phyloP scores from a whole-genome alignment of 106 monocot species.

The Hemerocallis citrina region DNA sequence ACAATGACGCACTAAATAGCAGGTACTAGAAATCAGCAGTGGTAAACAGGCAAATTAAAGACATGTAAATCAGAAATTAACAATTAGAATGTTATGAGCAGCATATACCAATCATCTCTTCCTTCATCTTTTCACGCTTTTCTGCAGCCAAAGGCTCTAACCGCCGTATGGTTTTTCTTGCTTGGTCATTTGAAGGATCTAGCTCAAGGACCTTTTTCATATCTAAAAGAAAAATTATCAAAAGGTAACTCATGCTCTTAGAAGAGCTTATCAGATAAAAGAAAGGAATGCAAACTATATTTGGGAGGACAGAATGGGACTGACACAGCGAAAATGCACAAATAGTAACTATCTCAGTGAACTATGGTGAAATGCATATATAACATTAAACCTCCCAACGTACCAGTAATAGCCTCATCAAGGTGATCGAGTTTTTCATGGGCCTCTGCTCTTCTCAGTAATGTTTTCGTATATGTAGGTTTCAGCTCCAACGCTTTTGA shows the following conservation, averaged over 20 bases:
- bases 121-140: constrained; percentile 96
- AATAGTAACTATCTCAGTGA: neutral
- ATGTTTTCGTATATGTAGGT: constrained; percentile 67
- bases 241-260: neutral
- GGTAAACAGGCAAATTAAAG: too few relatives aligned
- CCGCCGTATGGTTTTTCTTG: constrained; percentile 41
- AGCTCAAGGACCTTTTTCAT: constrained; percentile 86
- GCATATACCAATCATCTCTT: constrained; percentile 92
- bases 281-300: too few relatives aligned
- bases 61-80: neutral
- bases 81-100: neutral
- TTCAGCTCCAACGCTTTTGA: constrained; percentile 78
- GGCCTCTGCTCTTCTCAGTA: constrained; percentile 80
- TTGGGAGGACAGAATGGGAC: neutral
- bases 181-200: constrained; percentile 79
- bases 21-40: too few relatives aligned
- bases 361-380: neutral
- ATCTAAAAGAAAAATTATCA: constrained; percentile 32
- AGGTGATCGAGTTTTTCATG: constrained; percentile 88
- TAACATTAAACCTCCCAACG: neutral
- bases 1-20: too few relatives aligned
- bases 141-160: constrained; percentile 88
- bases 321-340: neutral
- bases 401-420: constrained; percentile 86
- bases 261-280: constrained; percentile 1